Evolutionary conservation across 108 stramenopile species (phyloP).

Genomic region (Nitzschia sp.): DNA sequence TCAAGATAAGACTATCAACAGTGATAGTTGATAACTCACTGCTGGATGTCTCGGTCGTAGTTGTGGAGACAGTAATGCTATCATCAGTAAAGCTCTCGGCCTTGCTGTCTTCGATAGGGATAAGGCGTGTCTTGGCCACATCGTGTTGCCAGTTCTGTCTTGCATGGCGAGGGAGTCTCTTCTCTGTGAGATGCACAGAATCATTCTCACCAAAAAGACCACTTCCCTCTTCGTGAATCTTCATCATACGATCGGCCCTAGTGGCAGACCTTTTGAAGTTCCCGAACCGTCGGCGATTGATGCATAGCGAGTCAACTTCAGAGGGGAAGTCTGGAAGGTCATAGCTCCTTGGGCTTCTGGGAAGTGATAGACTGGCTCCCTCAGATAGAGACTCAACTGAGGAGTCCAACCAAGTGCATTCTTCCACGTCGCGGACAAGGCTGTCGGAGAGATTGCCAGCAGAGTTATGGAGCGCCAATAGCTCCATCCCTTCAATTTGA

Average conservation of each 20-base stretch:
- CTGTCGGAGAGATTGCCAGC: background rate
- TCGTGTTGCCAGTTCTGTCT: too few relatives aligned
- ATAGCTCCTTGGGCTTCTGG: background rate
- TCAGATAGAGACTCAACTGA: background rate
- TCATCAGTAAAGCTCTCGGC: background rate
- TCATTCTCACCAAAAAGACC: slow-evolving; percentile 14
- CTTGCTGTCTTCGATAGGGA: background rate
- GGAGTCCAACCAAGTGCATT: background rate
- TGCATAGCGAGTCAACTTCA: slow-evolving; percentile 13
- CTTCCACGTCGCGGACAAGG: background rate
- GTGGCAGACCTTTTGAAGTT: background rate
- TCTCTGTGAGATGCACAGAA: background rate
- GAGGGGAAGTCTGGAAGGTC: background rate
- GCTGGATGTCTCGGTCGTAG: slow-evolving; percentile 1
- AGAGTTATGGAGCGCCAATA: background rate
- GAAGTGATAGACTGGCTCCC: background rate
- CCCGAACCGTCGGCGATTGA: slow-evolving; percentile 4
- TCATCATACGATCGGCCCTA: background rate
- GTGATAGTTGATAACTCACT: background rate
- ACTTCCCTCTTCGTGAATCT: slow-evolving; percentile 8
- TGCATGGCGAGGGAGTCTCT: slow-evolving; percentile 5
- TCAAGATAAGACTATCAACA: slow-evolving; percentile 18
- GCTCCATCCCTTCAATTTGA: background rate
- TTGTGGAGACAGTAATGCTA: background rate
- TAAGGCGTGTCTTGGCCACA: too few relatives aligned